Conservation (phyloP, 305 asterid species). For the Fraxinus nigra region DNA sequence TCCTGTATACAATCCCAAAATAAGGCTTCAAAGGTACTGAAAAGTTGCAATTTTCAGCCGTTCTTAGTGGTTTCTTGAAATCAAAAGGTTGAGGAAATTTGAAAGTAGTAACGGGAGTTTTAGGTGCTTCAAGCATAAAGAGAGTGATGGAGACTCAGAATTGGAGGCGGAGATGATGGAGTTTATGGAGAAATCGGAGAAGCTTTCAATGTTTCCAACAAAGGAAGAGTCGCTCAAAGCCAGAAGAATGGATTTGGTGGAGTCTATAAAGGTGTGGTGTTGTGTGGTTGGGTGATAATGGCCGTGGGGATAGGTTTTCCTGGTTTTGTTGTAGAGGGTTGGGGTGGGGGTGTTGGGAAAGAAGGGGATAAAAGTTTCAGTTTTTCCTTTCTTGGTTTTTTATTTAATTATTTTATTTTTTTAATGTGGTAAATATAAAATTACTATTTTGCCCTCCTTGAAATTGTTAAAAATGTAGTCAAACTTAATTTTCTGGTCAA, state of each 20-base stretch:
- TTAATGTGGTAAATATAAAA: not conserved
- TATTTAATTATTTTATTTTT: not conserved
- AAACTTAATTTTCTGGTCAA: not conserved
- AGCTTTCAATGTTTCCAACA: conserved; percentile 60
- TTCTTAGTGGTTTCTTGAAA: conserved; percentile 29
- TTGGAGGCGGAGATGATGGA: conserved; percentile 75
- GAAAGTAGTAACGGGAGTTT: conserved; percentile 12
- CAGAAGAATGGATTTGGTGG: conserved; percentile 80
- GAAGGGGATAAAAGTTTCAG: not conserved
- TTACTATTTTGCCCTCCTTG: not conserved
- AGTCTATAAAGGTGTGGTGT: conserved; percentile 39
- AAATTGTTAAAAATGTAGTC: not conserved
- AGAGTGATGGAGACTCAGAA: conserved; percentile 51
- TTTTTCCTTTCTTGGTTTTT: not conserved
- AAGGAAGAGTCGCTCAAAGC: conserved; percentile 55
- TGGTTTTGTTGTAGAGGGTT: not conserved
- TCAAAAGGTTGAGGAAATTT: conserved; percentile 18
- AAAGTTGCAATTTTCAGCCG: conserved; percentile 4
- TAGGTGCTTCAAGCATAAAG: conserved; percentile 45
- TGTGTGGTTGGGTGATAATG: not conserved
- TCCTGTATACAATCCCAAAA: conserved; percentile 20
- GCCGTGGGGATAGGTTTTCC: not conserved
- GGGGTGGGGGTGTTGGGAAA: not conserved
- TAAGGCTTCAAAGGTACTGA: conserved; percentile 3
- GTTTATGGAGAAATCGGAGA: conserved; percentile 74